Base-by-base conservation (phyloP, 768 basidiomycete species). In the Agrocybe pediades region DNA sequence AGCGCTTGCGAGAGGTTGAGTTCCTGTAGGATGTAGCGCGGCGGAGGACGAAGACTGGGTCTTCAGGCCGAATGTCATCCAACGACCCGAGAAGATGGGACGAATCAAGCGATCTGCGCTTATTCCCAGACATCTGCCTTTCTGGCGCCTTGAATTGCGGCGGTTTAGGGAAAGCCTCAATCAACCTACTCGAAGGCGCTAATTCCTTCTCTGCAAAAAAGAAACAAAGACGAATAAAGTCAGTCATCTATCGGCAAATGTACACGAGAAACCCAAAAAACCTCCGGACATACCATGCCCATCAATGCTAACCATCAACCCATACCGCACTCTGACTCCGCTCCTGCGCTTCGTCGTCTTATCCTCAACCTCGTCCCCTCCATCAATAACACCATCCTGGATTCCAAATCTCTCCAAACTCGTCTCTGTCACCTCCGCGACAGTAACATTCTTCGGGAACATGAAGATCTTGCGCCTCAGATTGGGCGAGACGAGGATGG, bases 361-460 rank as follows among this genome's bases (percentile, higher is more conserved):
- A 66, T 98, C 96, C 70, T 99, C 97, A 1, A 99, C 83, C 64
- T 98, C 96, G 68, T 99, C 97, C 1, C 97, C 97, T 2, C 97
- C 97, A 68, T 98, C 95, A 2, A 98, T 96, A 1, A 99, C 94
- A n/a, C 95, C 97, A 33, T 97, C 96, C 29, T 83, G 75, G 51
- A 99, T 97, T 2, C 97, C 97, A 65, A 98, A 98, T 53, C 94
- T 74, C 65, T 98, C 97, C 57, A 99, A 67, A 5, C 88, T 90
- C 30, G 91, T 76, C 68, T 99, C 97, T 33, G 97, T 93, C 13
- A 95, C 95, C 70, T 99, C 97, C 0, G 95, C 92, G 2, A 98
- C 97, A 0, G 93, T 98, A 29, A 90, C 87, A 62, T 97, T 98
- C 70, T 92, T 90, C 1, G 96, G 92, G 72, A 98, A 88, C 57